Percentiles rank a stretch among this genome's conserved stretches.
These are phyloP conservation scores for Exserohilum turcica DNA, from an alignment of 2,329 filamentous ascomycete species.

Conservation along the genomic window DNA sequence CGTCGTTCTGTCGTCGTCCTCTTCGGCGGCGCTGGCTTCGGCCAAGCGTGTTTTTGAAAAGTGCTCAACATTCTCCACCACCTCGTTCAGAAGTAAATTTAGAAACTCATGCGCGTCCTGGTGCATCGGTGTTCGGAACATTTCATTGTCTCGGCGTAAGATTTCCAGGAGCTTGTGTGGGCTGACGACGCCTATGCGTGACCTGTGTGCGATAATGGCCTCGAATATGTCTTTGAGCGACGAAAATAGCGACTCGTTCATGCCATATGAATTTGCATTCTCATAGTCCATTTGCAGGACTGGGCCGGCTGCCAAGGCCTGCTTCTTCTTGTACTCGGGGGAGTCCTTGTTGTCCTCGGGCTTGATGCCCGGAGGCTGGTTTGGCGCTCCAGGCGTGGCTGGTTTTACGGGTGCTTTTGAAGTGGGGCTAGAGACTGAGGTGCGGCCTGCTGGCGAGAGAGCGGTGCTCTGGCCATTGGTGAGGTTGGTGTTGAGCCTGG, in stretches of 20 bases:
- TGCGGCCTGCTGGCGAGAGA: conserved; percentile 62
- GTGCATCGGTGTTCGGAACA: conserved; percentile 97
- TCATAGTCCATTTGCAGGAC: conserved; percentile 84
- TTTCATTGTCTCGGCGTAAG: conserved; percentile 90
- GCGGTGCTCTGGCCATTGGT: conserved; percentile 47
- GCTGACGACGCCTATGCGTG: conserved; percentile 86
- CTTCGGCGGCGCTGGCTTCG: conserved; percentile 38
- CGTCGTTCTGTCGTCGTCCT: conserved; percentile 28
- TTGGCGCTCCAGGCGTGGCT: conserved; percentile 55
- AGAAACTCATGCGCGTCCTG: conserved; percentile 98
- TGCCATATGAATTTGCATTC: conserved; percentile 79
- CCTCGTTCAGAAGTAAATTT: conserved; percentile 91
- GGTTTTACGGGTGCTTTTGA: conserved; percentile 44
- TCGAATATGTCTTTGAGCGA: conserved; percentile 96
- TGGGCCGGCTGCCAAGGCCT: conserved; percentile 85
- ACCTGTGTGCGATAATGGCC: conserved; percentile 78
- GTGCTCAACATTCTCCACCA: conserved; percentile 92
- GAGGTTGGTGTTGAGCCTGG: conserved; percentile 48
- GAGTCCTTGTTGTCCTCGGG: conserved; percentile 94
- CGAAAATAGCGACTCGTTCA: conserved; percentile 94
- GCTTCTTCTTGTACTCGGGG: conserved; percentile 97
- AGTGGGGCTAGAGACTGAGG: conserved; percentile 41
- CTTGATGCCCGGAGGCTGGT: conserved; percentile 64
- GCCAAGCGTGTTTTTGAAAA: conserved; percentile 69
- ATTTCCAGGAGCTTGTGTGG: conserved; percentile 93